phyloP scores from a whole-genome alignment of 75 land plant species.

The Adiantum capillusveneris region DNA sequence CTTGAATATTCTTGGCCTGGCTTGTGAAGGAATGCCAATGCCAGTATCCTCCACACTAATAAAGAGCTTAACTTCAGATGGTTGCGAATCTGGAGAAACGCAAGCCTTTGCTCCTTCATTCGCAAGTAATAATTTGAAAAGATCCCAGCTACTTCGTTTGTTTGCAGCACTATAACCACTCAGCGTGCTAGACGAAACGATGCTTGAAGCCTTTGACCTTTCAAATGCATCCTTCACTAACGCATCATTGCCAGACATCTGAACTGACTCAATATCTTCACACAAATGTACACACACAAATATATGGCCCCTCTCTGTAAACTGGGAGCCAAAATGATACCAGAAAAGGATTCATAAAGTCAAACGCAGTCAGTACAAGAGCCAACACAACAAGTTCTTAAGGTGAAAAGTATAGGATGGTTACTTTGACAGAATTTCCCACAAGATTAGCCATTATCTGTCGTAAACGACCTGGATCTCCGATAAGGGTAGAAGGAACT shows the following conservation, averaged over 20 bases:
- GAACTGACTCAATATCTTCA: conserved; percentile 29
- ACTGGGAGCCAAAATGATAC: conserved; percentile 36
- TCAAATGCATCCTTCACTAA: conserved; percentile 9
- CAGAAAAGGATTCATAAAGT: no score
- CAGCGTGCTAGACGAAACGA: conserved; percentile 25
- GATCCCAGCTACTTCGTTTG: conserved; percentile 38
- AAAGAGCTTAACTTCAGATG: conserved; percentile 33
- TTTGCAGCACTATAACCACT: conserved; percentile 51
- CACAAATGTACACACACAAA: conserved; percentile 59
- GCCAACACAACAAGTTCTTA: no score
- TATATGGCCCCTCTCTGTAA: conserved; percentile 56
- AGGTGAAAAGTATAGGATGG: not conserved
- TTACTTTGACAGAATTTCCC: conserved; percentile 60
- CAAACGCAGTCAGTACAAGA: no score
- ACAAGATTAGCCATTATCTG: conserved; percentile 67
- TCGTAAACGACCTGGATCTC: conserved; percentile 58
- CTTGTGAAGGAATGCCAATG: conserved; percentile 59
- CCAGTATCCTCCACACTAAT: conserved; percentile 69
- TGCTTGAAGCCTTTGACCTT: not conserved
- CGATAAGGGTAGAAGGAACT: conserved; percentile 51
- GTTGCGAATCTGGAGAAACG: conserved; percentile 4
- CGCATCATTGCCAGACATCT: conserved; percentile 10
- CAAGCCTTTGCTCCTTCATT: conserved; percentile 7
- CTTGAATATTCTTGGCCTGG: conserved; percentile 49
- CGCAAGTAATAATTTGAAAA: conserved; percentile 24